These are phyloP conservation scores for Aurifilum marmelostoma DNA, from an alignment of 2,329 filamentous ascomycete species.

Conservation along the genomic window DNA sequence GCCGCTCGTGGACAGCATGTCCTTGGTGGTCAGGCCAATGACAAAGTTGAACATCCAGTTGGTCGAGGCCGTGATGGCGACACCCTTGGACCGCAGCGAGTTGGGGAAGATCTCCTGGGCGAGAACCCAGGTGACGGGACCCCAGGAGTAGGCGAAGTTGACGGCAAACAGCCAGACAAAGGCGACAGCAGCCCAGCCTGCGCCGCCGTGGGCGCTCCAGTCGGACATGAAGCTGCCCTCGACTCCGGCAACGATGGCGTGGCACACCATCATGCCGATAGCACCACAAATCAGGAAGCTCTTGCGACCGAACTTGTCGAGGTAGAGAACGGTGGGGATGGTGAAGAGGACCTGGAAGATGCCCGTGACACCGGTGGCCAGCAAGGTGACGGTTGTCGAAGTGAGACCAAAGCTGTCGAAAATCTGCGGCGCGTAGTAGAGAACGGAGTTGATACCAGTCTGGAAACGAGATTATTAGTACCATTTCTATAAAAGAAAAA, in stretches of 20 bases:
- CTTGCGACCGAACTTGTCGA: constrained; percentile 30
- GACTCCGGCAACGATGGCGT: constrained; percentile 29
- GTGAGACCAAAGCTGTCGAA: constrained; percentile 29
- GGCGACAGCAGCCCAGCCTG: constrained; percentile 27
- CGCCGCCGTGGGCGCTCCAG: constrained; percentile 18
- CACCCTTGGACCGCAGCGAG: constrained; percentile 33
- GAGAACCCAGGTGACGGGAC: constrained; percentile 38
- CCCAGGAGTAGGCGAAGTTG: constrained; percentile 43
- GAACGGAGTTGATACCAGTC: constrained; percentile 33
- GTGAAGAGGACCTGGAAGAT: constrained; percentile 29
- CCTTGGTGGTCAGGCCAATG: constrained; percentile 29
- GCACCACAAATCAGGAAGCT: constrained; percentile 28
- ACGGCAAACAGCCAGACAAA: constrained; percentile 33
- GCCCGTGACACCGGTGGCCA: constrained; percentile 29
- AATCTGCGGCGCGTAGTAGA: constrained; percentile 33
- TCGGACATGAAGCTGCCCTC: constrained; percentile 25
- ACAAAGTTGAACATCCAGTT: constrained; percentile 37
- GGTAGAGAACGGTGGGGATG: constrained; percentile 27
- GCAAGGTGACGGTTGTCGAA: constrained; percentile 25
- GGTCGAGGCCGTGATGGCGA: constrained; percentile 32
- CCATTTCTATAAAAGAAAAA: not conserved
- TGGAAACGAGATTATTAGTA: constrained; percentile 1
- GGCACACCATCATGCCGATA: constrained; percentile 29
- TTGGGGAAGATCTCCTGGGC: constrained; percentile 36
- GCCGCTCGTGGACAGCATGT: constrained; percentile 27